Evolutionary conservation across 441 rosid genomes (phyloP).

Genomic region (Erodium moschatum): DNA sequence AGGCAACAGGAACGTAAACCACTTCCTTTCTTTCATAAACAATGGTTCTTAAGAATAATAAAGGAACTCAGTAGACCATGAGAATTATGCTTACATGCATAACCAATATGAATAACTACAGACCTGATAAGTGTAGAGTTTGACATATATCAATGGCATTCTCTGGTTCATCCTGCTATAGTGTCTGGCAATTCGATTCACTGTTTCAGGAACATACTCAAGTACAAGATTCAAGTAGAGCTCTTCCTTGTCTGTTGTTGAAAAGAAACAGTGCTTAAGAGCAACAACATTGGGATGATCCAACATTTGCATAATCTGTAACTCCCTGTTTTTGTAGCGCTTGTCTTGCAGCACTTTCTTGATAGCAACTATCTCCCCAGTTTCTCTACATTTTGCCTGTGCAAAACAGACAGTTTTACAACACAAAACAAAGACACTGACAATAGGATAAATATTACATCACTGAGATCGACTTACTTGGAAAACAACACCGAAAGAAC

Average conservation of each 20-base stretch:
- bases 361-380: slow-evolving; percentile 89
- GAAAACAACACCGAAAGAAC: slow-evolving; percentile 88
- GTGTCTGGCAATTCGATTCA: slow-evolving; percentile 71
- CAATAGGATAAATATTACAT: background rate
- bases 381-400: slow-evolving; percentile 97
- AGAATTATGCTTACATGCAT: slow-evolving; percentile 1
- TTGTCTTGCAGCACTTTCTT: slow-evolving; percentile 97
- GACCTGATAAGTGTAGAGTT: slow-evolving; percentile 93
- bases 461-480: slow-evolving; percentile 48
- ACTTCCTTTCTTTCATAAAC: too few species aligned
- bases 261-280: slow-evolving; percentile 80
- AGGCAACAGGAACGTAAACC: too few species aligned
- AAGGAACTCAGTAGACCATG: background rate
- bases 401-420: slow-evolving; percentile 20
- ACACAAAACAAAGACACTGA: slow-evolving; percentile 1
- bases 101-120: background rate
- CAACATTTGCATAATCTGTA: slow-evolving; percentile 94
- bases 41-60: background rate
- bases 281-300: slow-evolving; percentile 91
- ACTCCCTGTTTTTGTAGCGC: slow-evolving; percentile 91
- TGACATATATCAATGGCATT: slow-evolving; percentile 87
- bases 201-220: slow-evolving; percentile 90
- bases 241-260: slow-evolving; percentile 87
- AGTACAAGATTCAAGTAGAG: slow-evolving; percentile 87
- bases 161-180: slow-evolving; percentile 69